phyloP scores from a whole-genome alignment of 1,139 yeast genomes.

The Yarrowia galli region DNA sequence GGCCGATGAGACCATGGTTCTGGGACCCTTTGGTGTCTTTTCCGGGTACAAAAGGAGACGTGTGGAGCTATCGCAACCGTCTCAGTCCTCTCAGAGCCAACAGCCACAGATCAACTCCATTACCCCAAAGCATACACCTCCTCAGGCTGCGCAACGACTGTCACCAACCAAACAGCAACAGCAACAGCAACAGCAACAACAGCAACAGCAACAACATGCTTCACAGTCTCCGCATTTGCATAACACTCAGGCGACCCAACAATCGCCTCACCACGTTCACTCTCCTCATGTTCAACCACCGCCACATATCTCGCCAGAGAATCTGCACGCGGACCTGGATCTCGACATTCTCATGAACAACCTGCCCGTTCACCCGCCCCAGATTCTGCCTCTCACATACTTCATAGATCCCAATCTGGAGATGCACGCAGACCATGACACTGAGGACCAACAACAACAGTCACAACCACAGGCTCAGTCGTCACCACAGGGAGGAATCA shows the following conservation, averaged over 20 bases:
- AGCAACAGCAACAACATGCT: neutral
- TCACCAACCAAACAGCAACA: conserved; percentile 30
- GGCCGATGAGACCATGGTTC: conserved; percentile 60
- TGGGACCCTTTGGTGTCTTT: conserved; percentile 89
- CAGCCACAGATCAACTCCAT: conserved; percentile 1
- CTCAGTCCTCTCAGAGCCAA: neutral
- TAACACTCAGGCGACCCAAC: neutral
- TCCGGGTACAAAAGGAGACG: conserved; percentile 51
- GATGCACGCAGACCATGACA: neutral
- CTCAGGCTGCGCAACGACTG: neutral
- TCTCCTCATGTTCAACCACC: neutral
- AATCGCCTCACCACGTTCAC: neutral
- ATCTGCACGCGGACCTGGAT: conserved; percentile 9
- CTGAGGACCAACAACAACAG: neutral
- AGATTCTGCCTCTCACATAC: conserved; percentile 13
- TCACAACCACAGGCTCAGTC: neutral
- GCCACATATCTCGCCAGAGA: neutral
- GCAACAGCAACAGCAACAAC: neutral
- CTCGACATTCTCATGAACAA: conserved; percentile 29
- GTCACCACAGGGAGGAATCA: conserved; percentile 10
- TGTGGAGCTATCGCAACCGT: conserved; percentile 14
- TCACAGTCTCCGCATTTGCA: conserved; percentile 8
- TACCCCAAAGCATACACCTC: conserved; percentile 3
- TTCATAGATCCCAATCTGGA: conserved; percentile 30
- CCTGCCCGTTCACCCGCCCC: conserved; percentile 33